phyloP scores from a whole-genome alignment of 2,329 filamentous ascomycete genomes.

The Paraphoma chrysanthemicola region DNA sequence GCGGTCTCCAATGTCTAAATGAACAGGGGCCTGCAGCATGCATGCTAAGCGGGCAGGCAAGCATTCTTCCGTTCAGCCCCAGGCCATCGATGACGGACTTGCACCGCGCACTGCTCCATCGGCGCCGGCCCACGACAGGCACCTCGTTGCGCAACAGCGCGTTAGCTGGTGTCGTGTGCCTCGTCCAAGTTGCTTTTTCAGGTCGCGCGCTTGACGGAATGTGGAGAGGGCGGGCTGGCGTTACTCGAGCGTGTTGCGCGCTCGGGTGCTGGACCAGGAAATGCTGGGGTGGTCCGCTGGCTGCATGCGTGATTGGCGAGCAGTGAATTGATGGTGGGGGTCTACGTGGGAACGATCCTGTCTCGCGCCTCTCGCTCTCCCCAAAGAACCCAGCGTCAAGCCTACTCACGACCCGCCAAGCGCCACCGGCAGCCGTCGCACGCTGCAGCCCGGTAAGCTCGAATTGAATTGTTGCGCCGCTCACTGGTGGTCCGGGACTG shows the following conservation, averaged over 20 bases:
- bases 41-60: constrained; percentile 10
- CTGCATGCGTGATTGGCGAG: constrained; percentile 19
- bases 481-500: constrained; percentile 20
- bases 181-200: constrained; percentile 7
- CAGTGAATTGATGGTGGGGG: constrained; percentile 16
- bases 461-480: constrained; percentile 31
- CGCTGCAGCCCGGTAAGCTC: constrained; percentile 28
- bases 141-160: neutral
- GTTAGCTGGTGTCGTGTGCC: constrained; percentile 22
- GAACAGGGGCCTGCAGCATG: constrained; percentile 7
- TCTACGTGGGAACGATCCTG: neutral
- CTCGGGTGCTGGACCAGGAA: constrained; percentile 19
- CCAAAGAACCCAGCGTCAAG: constrained; percentile 14
- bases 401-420: constrained; percentile 23
- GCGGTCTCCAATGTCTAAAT: constrained; percentile 20
- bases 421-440: constrained; percentile 32
- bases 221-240: constrained; percentile 12
- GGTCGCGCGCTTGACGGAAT: constrained; percentile 14
- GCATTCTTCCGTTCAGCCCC: constrained; percentile 10
- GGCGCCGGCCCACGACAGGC: neutral
- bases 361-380: neutral
- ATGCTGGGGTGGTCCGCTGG: constrained; percentile 8
- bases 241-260: constrained; percentile 6
- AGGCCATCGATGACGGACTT: neutral
- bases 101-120: neutral